Evolutionary conservation across 2,329 filamentous ascomycete genomes (phyloP).

Genomic region (Colletotrichum neosansevieriae): DNA sequence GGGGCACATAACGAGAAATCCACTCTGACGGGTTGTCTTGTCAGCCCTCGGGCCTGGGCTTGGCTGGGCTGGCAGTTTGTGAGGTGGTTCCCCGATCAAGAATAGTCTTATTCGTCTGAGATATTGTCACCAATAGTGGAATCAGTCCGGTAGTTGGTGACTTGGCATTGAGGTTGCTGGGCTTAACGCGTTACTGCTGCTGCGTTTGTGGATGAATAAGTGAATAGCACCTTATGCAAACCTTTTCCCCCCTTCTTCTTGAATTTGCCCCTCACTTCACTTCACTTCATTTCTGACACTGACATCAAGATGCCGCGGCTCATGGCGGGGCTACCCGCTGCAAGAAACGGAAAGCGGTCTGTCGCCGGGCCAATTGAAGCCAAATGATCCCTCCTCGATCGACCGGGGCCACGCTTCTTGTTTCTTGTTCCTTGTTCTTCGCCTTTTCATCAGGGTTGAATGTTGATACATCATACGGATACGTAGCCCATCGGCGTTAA

Average conservation of each 20-base stretch:
- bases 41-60: slow-evolving; percentile 5
- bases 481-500: slow-evolving; percentile 15
- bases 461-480: too few species aligned
- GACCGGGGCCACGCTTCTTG: not conserved
- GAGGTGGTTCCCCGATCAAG: slow-evolving; percentile 27
- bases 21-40: slow-evolving; percentile 1
- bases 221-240: slow-evolving; percentile 9
- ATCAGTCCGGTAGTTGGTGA: not conserved
- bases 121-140: not conserved
- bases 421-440: not conserved
- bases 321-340: slow-evolving; percentile 17
- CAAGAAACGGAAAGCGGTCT: slow-evolving; percentile 5
- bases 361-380: not conserved
- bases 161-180: not conserved
- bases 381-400: not conserved
- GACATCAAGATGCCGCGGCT: slow-evolving; percentile 36
- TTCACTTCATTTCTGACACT: slow-evolving; percentile 11
- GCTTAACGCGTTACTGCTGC: not conserved
- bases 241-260: slow-evolving; percentile 3
- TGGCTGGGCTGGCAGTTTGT: slow-evolving; percentile 10
- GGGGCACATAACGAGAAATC: not conserved
- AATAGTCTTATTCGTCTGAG: slow-evolving; percentile 9
- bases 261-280: slow-evolving; percentile 24
- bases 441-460: not conserved
- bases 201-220: not conserved